A percentile compares a stretch with the other conserved stretches of the same genome.
phyloP scores from a whole-genome alignment of 345 rosid species.

The Sisymbrium irio region DNA sequence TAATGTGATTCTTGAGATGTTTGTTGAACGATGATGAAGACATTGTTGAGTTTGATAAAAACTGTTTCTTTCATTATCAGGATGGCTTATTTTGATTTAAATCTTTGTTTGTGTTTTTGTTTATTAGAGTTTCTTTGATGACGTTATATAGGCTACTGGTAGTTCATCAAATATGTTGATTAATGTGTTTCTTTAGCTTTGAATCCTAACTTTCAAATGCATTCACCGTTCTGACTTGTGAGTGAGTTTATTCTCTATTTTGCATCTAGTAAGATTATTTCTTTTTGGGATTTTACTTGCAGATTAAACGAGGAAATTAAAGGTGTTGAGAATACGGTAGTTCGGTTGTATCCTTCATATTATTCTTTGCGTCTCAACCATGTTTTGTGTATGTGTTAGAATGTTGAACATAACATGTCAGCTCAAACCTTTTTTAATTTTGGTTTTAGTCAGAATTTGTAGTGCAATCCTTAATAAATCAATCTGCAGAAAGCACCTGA shows the following conservation, averaged over 20 bases:
- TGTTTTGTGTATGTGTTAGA: not conserved
- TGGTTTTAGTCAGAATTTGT: not conserved
- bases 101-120: not conserved
- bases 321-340: constrained; percentile 61
- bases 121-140: constrained; percentile 1
- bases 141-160: constrained; percentile 51
- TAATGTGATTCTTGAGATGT: not conserved
- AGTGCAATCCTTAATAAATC: constrained; percentile 41
- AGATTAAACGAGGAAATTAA: constrained; percentile 93
- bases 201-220: not conserved
- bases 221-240: not conserved
- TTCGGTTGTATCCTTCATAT: constrained; percentile 78
- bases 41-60: not conserved
- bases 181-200: not conserved
- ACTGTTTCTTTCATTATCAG: not conserved
- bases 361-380: not conserved
- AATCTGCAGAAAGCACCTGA: constrained; percentile 58
- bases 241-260: not conserved
- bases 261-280: not conserved
- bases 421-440: too few species aligned
- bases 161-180: constrained; percentile 34
- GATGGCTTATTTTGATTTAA: too few species aligned
- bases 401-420: too few species aligned
- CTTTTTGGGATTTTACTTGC: constrained; percentile 27
- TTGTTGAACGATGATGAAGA: not conserved